These are phyloP conservation scores for Ceratocystiopsis sp. DNA, from an alignment of 2,329 filamentous ascomycete genomes.

Conservation along the genomic window DNA sequence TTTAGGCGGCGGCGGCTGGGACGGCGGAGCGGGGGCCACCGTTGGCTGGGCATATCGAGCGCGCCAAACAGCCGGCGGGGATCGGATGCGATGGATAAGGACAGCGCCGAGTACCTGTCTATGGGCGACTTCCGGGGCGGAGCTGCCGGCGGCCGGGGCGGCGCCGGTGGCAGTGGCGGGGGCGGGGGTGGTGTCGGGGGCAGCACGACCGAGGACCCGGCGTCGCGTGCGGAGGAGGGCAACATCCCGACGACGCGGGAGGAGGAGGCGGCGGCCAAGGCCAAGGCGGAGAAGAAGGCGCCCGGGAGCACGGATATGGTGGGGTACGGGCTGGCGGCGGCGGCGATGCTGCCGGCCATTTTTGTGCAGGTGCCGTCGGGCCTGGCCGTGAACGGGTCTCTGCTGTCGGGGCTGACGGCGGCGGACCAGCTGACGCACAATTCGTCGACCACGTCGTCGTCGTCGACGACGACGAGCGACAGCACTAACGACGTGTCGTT, in stretches of 20 bases:
- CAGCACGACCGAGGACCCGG: background rate
- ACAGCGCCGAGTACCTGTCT: conserved; percentile 3
- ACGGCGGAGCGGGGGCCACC: background rate
- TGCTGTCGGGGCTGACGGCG: conserved; percentile 38
- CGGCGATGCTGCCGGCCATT: conserved; percentile 73
- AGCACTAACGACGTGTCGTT: conserved; percentile 30
- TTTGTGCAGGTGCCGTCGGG: conserved; percentile 53
- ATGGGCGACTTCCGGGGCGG: background rate
- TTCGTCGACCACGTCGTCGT: conserved; percentile 13
- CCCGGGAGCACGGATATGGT: conserved; percentile 22
- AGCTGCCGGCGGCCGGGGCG: no score
- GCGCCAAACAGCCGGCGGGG: background rate
- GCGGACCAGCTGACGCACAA: conserved; percentile 37
- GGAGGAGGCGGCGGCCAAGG: conserved; percentile 7
- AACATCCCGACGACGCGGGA: background rate
- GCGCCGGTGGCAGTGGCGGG: background rate
- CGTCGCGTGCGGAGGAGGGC: conserved; percentile 5
- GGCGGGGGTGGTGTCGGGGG: background rate
- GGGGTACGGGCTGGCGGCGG: conserved; percentile 65
- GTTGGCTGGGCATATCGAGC: background rate
- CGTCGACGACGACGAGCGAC: background rate
- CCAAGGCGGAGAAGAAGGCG: conserved; percentile 9
- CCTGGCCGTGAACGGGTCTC: conserved; percentile 40
- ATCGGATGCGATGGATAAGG: background rate
- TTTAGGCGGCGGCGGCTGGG: background rate